Evolutionary conservation across 768 basidiomycete species (phyloP), one percentile per base, ranked within the genome.

Genomic region (Panaeolus papilionaceus): DNA sequence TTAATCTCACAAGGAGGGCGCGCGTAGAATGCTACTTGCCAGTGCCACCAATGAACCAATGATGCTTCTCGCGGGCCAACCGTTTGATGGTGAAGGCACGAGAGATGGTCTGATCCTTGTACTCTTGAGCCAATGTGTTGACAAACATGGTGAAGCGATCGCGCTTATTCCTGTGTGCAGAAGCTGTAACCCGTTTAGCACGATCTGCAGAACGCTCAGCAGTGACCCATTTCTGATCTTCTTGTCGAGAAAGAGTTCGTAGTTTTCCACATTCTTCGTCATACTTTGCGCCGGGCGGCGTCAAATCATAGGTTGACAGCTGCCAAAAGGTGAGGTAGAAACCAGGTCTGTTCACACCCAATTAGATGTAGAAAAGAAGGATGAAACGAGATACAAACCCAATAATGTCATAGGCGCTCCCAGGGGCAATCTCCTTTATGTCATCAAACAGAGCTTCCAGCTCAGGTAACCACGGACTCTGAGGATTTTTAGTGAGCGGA

Each of bases 301-400:
- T 80, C 39, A 99, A 84, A 77, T 99, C 98, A 73, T 95, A 94
- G 39, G 92, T 92, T 0, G 94, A 92, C 63, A 99, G 79, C 76
- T 98, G 96, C 98, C 98, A 99, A 80, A 98, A 99, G 2, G 96
- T 95, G 58, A 94, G 79, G 74, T 96, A 98, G 80, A 99, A 99
- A 2, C 90, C 92, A 37, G 95, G 91, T 3, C 97, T 98, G 71
- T 33, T 63, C 18, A 51, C 65, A 67, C 64, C 64, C 70, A 62
- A 26, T 71, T 64, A 62, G 47, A 20, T 65, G 66, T 40, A 40
- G 2, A 10, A 64, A 42, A 65, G 63, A 26, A 16, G 64, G 64
- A 14, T 11, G 20, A 61, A 68, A 8, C 37, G 69, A 33, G 45
- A 38, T 61, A 23, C 91, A 64, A 77, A 96, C 91, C 92, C 92